Conservation (phyloP, 768 basidiomycete genomes). For the Suillus placidus region DNA sequence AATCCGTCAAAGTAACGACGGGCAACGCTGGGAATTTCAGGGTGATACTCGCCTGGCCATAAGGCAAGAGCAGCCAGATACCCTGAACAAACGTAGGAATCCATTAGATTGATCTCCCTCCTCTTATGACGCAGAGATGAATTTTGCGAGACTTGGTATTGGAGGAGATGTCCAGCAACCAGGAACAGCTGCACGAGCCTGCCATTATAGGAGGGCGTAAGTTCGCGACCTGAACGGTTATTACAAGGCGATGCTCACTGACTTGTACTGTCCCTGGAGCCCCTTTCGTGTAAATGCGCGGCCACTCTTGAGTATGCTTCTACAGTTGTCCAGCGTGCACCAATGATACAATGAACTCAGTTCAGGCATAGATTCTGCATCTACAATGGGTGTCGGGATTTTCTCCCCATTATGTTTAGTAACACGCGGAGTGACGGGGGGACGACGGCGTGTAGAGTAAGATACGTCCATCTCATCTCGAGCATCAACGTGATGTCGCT, state of each 20-base stretch:
- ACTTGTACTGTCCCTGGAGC: conserved; percentile 79
- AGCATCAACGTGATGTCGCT: conserved; percentile 74
- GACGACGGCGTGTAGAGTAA: conserved; percentile 50
- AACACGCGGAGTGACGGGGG: conserved; percentile 61
- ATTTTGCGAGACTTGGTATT: conserved; percentile 65
- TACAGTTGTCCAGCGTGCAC: conserved; percentile 84
- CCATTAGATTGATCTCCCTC: conserved; percentile 62
- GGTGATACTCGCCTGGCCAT: conserved; percentile 63
- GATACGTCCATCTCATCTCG: conserved; percentile 80
- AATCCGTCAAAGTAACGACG: conserved; percentile 90
- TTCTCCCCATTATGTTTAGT: conserved; percentile 41
- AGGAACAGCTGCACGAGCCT: conserved; percentile 78
- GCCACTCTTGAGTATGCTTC: conserved; percentile 72
- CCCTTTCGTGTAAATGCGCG: conserved; percentile 74
- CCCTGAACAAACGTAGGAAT: conserved; percentile 87
- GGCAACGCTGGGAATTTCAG: conserved; percentile 53
- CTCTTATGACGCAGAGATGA: conserved; percentile 58
- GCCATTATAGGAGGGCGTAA: background rate
- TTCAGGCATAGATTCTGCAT: conserved; percentile 55
- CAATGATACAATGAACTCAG: conserved; percentile 78
- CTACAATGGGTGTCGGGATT: conserved; percentile 48
- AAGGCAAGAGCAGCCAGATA: conserved; percentile 72
- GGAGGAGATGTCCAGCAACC: conserved; percentile 71
- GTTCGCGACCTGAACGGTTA: background rate
- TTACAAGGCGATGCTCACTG: conserved; percentile 28